Conservation (phyloP, 164 flowering plant species). For the Nymphaea colorata region DNA sequence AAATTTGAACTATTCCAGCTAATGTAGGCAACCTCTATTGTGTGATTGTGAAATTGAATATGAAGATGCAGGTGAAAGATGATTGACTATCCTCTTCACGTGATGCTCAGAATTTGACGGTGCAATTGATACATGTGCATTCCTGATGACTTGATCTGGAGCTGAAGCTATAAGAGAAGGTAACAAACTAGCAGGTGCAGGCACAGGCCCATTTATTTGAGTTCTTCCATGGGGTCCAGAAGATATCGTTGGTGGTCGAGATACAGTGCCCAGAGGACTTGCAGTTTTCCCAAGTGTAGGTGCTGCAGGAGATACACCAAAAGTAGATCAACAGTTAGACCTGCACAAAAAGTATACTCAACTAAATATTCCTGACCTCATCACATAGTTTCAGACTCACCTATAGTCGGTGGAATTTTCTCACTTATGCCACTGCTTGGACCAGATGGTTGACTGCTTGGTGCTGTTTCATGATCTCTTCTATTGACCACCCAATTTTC, state of each 20-base stretch:
- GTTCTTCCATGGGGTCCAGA: slow-evolving; percentile 9
- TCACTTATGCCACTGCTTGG: no score
- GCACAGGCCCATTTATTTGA: slow-evolving; percentile 19
- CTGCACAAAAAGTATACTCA: no score
- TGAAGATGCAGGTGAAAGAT: slow-evolving; percentile 25
- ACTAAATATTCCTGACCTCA: no score
- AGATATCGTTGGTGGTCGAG: slow-evolving; percentile 21
- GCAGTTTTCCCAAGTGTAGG: slow-evolving; percentile 12
- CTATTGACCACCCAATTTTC: no score
- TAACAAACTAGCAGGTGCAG: slow-evolving; percentile 21
- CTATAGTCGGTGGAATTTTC: no score
- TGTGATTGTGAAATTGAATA: slow-evolving; percentile 13
- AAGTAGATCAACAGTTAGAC: not conserved
- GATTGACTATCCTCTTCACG: slow-evolving; percentile 17
- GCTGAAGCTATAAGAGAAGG: not conserved
- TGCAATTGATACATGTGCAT: not conserved
- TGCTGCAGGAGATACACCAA: slow-evolving; percentile 11
- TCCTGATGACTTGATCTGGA: not conserved
- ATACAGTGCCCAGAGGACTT: slow-evolving; percentile 11
- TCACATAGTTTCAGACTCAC: no score
- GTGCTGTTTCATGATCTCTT: no score
- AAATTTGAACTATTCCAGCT: not conserved
- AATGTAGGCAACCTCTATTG: slow-evolving; percentile 27
- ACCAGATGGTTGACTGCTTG: no score
- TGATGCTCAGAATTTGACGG: slow-evolving; percentile 14